A percentile compares a stretch with the other conserved stretches of the same genome.
These are phyloP conservation scores for Eimeria tenella DNA, from an alignment of 169 alveolate species.

Conservation along the genomic window DNA sequence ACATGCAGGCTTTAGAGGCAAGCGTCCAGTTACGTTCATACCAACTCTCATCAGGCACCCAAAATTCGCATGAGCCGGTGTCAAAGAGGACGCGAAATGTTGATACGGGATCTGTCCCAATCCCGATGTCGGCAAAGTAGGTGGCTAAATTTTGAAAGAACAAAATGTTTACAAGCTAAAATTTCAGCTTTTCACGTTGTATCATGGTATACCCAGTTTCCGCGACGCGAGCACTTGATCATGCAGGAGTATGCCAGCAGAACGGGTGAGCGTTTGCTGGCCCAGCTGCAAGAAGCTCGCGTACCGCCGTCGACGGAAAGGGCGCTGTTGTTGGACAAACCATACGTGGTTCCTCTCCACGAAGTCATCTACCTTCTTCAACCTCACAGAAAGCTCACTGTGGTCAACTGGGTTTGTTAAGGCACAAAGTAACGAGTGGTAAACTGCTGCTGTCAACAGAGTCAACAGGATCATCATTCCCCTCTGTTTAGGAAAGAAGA, in stretches of 20 bases:
- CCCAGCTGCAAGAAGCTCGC: constrained; percentile 64
- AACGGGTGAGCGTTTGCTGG: constrained; percentile 40
- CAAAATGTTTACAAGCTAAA: neutral
- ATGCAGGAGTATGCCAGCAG: constrained; percentile 74
- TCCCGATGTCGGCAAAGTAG: constrained; percentile 78
- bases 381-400: constrained; percentile 52
- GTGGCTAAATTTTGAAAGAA: constrained; percentile 56
- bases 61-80: constrained; percentile 82
- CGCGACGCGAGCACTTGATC: constrained; percentile 79
- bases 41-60: constrained; percentile 83
- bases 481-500: neutral
- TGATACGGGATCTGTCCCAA: constrained; percentile 75
- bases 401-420: constrained; percentile 41
- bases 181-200: neutral
- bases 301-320: neutral
- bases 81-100: constrained; percentile 79
- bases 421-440: constrained; percentile 3
- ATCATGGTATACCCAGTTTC: constrained; percentile 26
- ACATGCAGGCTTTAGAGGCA: neutral
- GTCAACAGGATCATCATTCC: neutral
- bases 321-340: constrained; percentile 28
- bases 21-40: neutral
- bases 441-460: neutral
- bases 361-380: constrained; percentile 42
- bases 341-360: constrained; percentile 66